These are phyloP conservation scores for Takashimella koratensis DNA, from an alignment of 1,284 basidiomycete genomes.

Conservation along the genomic window DNA sequence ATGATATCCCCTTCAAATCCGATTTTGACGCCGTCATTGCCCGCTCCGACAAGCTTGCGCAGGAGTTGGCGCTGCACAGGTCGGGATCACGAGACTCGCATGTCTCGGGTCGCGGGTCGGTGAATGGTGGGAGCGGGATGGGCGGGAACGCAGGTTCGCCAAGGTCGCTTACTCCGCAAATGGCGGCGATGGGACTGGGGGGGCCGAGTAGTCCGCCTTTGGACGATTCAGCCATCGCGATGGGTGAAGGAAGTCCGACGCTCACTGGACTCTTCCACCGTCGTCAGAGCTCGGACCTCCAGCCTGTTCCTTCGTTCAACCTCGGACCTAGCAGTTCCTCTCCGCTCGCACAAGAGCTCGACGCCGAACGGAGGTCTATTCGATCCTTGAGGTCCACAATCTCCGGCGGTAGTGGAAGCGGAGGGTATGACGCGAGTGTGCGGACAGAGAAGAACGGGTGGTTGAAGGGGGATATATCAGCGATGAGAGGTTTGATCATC, in stretches of 20 bases:
- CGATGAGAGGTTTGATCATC: constrained; percentile 32
- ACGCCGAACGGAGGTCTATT: background rate
- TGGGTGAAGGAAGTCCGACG: background rate
- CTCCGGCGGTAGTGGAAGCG: background rate
- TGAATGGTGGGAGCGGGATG: background rate
- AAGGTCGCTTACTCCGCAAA: background rate
- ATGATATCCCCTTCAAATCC: constrained; percentile 23
- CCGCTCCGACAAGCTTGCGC: constrained; percentile 31
- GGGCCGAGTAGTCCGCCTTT: background rate
- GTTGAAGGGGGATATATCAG: constrained; percentile 42
- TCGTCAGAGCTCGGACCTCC: constrained; percentile 9
- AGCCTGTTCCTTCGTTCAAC: background rate
- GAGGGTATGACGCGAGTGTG: background rate
- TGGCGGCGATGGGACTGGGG: background rate
- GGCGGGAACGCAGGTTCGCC: background rate
- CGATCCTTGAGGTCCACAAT: background rate
- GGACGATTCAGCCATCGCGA: background rate
- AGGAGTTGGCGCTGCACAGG: constrained; percentile 7
- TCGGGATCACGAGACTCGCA: constrained; percentile 3
- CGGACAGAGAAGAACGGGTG: constrained; percentile 31
- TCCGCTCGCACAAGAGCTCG: background rate
- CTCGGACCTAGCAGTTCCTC: background rate
- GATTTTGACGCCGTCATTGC: constrained; percentile 39
- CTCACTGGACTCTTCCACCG: constrained; percentile 15
- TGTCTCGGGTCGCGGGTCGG: constrained; percentile 1